These are phyloP conservation scores for Lyophyllum decastes DNA, from an alignment of 768 basidiomycete species.

Conservation along the genomic window DNA sequence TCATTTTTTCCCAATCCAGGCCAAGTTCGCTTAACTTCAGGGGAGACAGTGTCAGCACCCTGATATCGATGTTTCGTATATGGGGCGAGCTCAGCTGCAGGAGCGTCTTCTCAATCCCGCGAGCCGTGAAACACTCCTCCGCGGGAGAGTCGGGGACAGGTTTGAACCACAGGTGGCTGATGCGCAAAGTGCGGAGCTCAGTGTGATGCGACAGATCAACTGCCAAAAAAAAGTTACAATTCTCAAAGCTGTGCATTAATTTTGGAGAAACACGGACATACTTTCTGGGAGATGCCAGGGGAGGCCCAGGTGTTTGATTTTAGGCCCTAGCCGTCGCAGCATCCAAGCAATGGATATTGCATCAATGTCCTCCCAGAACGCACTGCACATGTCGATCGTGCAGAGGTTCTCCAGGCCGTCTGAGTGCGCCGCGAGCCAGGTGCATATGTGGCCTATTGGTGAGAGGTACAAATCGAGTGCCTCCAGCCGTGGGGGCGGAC, in stretches of 20 bases:
- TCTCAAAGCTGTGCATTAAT: neutral
- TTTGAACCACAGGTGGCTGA: conserved; percentile 25
- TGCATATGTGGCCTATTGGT: conserved; percentile 20
- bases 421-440: conserved; percentile 19
- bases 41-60: conserved; percentile 13
- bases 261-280: conserved; percentile 12
- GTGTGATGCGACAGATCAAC: conserved; percentile 20
- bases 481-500: conserved; percentile 17
- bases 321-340: conserved; percentile 22
- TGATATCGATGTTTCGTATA: conserved; percentile 14
- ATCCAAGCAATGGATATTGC: conserved; percentile 23
- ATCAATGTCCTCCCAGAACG: conserved; percentile 23
- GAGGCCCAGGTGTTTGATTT: conserved; percentile 24
- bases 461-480: conserved; percentile 21
- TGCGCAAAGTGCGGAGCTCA: conserved; percentile 20
- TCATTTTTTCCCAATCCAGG: conserved; percentile 18
- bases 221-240: conserved; percentile 4
- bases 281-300: conserved; percentile 26
- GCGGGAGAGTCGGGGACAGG: conserved; percentile 10
- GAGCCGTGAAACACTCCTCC: conserved; percentile 17
- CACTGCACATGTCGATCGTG: conserved; percentile 19
- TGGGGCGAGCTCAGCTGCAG: conserved; percentile 15
- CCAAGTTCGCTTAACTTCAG: conserved; percentile 13
- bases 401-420: conserved; percentile 9
- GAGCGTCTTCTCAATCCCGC: conserved; percentile 18